A percentile compares a stretch with the other conserved stretches of the same genome.
phyloP scores from a whole-genome alignment of 2,329 filamentous ascomycete species.

The Phyllosticta ampelicida region DNA sequence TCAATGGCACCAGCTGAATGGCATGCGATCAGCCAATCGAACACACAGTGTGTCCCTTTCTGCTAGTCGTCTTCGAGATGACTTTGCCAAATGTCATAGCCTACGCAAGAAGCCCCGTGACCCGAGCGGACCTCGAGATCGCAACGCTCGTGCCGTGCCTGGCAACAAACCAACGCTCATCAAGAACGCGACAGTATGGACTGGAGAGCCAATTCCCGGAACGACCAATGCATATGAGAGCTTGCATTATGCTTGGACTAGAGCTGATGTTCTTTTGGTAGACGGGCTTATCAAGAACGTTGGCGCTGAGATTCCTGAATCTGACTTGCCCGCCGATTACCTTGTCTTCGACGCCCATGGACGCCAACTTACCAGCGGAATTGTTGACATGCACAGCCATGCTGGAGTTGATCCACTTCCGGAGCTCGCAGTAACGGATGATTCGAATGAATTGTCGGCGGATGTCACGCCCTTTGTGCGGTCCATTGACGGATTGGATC shows the following conservation, averaged over 20 bases:
- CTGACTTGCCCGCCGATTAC: slow-evolving; percentile 37
- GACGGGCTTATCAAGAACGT: slow-evolving; percentile 51
- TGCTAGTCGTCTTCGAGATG: slow-evolving; percentile 40
- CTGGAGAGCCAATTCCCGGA: slow-evolving; percentile 48
- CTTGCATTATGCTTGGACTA: slow-evolving; percentile 50
- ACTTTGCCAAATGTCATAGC: slow-evolving; percentile 46
- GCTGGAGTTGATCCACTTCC: slow-evolving; percentile 51
- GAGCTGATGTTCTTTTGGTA: slow-evolving; percentile 50
- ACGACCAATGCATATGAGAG: slow-evolving; percentile 47
- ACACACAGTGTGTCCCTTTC: slow-evolving; percentile 32
- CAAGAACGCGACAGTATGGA: slow-evolving; percentile 56
- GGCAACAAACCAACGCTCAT: slow-evolving; percentile 52
- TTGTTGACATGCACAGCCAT: slow-evolving; percentile 64
- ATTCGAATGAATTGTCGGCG: slow-evolving; percentile 52
- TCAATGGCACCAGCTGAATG: slow-evolving; percentile 12
- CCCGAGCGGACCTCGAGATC: slow-evolving; percentile 44
- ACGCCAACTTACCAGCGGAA: slow-evolving; percentile 52
- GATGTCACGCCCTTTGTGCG: slow-evolving; percentile 59
- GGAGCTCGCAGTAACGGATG: slow-evolving; percentile 41
- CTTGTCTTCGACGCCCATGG: slow-evolving; percentile 49
- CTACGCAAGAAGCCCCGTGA: slow-evolving; percentile 46
- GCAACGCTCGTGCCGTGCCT: slow-evolving; percentile 50
- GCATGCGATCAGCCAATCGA: slow-evolving; percentile 15
- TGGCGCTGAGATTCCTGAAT: slow-evolving; percentile 32
- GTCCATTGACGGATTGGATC: slow-evolving; percentile 54